Conservation (phyloP, 768 basidiomycete species). For the Megacollybia marginata region DNA sequence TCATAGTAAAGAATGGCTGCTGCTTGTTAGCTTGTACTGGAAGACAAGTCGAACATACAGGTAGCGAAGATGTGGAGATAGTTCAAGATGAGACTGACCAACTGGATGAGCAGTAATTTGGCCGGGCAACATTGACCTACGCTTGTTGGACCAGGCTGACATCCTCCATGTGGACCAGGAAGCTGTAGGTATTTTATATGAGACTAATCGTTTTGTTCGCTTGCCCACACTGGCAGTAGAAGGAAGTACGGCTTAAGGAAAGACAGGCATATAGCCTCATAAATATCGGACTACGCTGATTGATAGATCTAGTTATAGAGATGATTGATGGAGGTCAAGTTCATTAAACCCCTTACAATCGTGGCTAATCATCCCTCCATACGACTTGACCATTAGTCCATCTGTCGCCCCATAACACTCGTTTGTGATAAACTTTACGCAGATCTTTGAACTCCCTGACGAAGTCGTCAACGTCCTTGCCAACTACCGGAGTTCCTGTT, state of each 20-base stretch:
- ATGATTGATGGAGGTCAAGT: not conserved
- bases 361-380: constrained; percentile 64
- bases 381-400: constrained; percentile 82
- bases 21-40: not conserved
- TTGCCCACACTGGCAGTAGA: too few relatives aligned
- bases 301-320: not conserved
- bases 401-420: constrained; percentile 82
- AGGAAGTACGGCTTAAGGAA: too few relatives aligned
- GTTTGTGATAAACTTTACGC: constrained; percentile 88
- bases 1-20: not conserved
- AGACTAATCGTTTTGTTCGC: too few relatives aligned
- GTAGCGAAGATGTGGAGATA: not conserved
- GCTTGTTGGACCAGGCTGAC: too few relatives aligned
- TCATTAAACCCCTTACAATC: not conserved
- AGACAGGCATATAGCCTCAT: not conserved
- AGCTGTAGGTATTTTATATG: too few relatives aligned
- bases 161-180: too few relatives aligned
- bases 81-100: not conserved
- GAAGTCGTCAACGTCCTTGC: constrained; percentile 76
- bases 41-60: not conserved
- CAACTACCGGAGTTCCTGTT: constrained; percentile 26
- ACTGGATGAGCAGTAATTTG: not conserved
- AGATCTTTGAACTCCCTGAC: constrained; percentile 81
- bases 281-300: not conserved
- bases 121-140: not conserved